phyloP scores from a whole-genome alignment of 176 grass and related monocot genomes.

The bread wheat (Triticum aestivum) region IWGSC_CS_RefSeq_v2.1 NC_057806.1:612241125-612241624 shows the following conservation, averaged over 20 bases:
- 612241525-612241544: background rate
- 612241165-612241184: constrained; percentile 96
- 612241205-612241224: constrained; percentile 85
- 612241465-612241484: constrained; percentile 89
- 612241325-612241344: constrained; percentile 23
- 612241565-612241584: constrained; percentile 20
- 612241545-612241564: background rate
- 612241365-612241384: constrained; percentile 27
- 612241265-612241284: constrained; percentile 96
- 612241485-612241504: constrained; percentile 83
- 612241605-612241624: background rate
- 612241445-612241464: constrained; percentile 88
- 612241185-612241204: constrained; percentile 88
- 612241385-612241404: constrained; percentile 72
- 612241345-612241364: constrained; percentile 15
- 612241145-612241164: constrained; percentile 98
- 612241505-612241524: constrained; percentile 96
- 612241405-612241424: constrained; percentile 99
- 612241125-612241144: constrained; percentile 91
- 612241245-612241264: constrained; percentile 97
- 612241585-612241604: background rate
- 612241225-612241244: constrained; percentile 96
- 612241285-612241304: constrained; percentile 83
- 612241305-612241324: constrained; percentile 17
- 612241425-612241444: constrained; percentile 91